These are phyloP conservation scores for Amaranthus tricolor DNA, from an alignment of 179 eudicot genomes.

Conservation along the genomic window DNA sequence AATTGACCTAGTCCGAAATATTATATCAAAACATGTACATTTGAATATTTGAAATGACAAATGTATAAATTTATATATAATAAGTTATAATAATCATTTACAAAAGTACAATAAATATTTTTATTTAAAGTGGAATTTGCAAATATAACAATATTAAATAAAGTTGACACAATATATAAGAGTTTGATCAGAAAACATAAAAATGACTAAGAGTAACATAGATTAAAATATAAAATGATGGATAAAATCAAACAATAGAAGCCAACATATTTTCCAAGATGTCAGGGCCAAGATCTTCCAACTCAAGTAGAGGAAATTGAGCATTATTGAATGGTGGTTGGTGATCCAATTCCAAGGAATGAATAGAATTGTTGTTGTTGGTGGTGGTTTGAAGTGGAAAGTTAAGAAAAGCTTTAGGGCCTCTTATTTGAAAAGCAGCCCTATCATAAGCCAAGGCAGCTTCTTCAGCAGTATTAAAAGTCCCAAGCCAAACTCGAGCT, in stretches of 20 bases:
- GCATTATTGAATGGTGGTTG: conserved; percentile 2
- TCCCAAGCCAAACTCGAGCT: conserved; percentile 62
- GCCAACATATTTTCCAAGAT: conserved; percentile 34
- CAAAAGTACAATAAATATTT: too few species aligned
- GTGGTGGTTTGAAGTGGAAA: conserved; percentile 40
- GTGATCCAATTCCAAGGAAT: conserved; percentile 15
- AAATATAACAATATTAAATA: too few species aligned
- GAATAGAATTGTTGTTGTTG: background rate
- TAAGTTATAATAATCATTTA: too few species aligned
- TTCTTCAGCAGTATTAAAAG: conserved; percentile 56
- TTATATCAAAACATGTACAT: too few species aligned
- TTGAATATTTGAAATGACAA: too few species aligned
- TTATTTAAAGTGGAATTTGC: too few species aligned
- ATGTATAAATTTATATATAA: too few species aligned
- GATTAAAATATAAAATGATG: too few species aligned
- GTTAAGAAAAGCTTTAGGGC: conserved; percentile 46
- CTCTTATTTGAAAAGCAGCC: conserved; percentile 60
- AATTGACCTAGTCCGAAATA: too few species aligned
- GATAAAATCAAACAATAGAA: background rate
- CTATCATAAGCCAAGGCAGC: conserved; percentile 71
- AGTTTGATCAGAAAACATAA: too few species aligned
- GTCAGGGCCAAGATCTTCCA: conserved; percentile 40
- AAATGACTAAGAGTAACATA: too few species aligned
- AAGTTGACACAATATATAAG: too few species aligned
- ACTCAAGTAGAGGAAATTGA: conserved; percentile 25